A percentile compares a stretch with the other conserved stretches of the same genome.
phyloP scores from a whole-genome alignment of 345 rosid species.

The Hypericum perforatum region DNA sequence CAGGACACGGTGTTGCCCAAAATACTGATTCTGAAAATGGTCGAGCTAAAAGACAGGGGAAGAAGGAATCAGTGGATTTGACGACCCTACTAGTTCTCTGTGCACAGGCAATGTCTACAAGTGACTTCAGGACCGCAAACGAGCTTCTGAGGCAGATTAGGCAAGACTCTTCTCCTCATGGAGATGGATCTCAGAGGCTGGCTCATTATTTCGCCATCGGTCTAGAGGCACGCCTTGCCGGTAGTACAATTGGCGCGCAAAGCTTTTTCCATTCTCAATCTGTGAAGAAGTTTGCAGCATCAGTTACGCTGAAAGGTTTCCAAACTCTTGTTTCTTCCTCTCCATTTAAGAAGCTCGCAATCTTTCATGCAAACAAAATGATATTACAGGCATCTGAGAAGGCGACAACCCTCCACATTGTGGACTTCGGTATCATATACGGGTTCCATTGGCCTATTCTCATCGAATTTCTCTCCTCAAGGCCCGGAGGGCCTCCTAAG shows the following conservation, averaged over 20 bases:
- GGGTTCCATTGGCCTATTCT: conserved; percentile 4
- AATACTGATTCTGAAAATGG: background rate
- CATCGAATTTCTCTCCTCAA: background rate
- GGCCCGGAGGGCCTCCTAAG: conserved; percentile 6
- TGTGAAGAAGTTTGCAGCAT: background rate
- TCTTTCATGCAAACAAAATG: background rate
- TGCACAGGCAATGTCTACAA: background rate
- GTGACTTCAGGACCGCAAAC: background rate
- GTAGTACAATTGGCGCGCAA: too few species aligned
- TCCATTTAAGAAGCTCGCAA: conserved; percentile 1
- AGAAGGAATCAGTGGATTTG: background rate
- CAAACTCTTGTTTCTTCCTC: background rate
- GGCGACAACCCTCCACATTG: background rate
- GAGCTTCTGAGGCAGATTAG: background rate
- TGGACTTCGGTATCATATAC: conserved; percentile 1
- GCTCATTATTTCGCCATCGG: too few species aligned
- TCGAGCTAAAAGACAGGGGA: background rate
- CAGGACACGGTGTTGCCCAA: background rate
- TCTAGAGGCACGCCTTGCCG: too few species aligned
- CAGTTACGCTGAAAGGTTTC: conserved; percentile 2
- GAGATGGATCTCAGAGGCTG: too few species aligned
- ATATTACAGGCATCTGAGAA: background rate
- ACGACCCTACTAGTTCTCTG: background rate
- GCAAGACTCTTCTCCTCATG: background rate
- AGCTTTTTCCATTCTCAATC: too few species aligned